Evolutionary conservation across 177 flowering plant species (phyloP).

Genomic region (Vitis hybrid): DNA sequence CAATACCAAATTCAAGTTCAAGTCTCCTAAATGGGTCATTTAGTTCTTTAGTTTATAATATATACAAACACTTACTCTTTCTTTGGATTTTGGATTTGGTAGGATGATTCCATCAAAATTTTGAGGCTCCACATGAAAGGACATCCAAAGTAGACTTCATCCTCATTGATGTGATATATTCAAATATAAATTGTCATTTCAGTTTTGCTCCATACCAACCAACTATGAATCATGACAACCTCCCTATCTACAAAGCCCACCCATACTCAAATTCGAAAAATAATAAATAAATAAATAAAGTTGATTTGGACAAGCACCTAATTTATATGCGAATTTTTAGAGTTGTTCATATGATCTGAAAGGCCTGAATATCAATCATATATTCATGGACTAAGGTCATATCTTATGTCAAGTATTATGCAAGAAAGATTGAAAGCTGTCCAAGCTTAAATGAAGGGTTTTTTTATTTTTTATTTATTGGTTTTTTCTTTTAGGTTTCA

Average conservation of each 20-base stretch:
- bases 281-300: neutral
- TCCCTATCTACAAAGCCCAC: constrained; percentile 7
- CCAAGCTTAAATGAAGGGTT: neutral
- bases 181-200: neutral
- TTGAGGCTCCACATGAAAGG: neutral
- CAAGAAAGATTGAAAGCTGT: too few species aligned
- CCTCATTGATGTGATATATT: neutral
- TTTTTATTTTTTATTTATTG: too few species aligned
- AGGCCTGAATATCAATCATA: neutral
- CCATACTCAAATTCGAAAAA: neutral
- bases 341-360: neutral
- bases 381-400: neutral
- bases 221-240: neutral
- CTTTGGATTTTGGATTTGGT: neutral
- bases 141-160: neutral
- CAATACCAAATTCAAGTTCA: neutral
- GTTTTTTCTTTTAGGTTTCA: too few species aligned
- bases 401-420: too few species aligned
- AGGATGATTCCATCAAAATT: neutral
- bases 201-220: neutral
- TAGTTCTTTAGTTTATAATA: neutral
- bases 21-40: neutral
- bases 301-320: constrained; percentile 4
- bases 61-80: neutral
- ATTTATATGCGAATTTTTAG: neutral